Evolutionary conservation across 495 filamentous ascomycete species (phyloP).

Genomic region (Pyrenopolyporus hunteri): DNA sequence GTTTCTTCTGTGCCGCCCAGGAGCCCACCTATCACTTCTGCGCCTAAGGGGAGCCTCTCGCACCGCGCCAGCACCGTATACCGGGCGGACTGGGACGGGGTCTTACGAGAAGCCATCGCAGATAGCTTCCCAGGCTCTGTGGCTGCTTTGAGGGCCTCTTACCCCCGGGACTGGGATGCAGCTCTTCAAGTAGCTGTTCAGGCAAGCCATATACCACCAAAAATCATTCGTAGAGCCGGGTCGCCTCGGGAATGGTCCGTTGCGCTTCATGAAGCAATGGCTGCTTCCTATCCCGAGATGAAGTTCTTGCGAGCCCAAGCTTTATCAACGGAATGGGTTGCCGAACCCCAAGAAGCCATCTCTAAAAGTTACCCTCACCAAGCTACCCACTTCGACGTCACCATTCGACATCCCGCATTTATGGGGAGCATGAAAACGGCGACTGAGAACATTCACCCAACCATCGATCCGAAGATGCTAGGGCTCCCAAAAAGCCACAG

Average conservation of each 20-base stretch:
- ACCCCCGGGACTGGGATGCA: slow-evolving; percentile 31
- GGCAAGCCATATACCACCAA: slow-evolving; percentile 15
- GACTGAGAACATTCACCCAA: slow-evolving; percentile 47
- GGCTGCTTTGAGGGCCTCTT: slow-evolving; percentile 27
- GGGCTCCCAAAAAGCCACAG: slow-evolving; percentile 15
- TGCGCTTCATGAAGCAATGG: slow-evolving; percentile 44
- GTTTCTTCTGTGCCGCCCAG: slow-evolving; percentile 29
- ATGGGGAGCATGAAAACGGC: slow-evolving; percentile 41
- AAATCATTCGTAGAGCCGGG: slow-evolving; percentile 20
- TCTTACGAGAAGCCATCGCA: slow-evolving; percentile 42
- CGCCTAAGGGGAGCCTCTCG: slow-evolving; percentile 20
- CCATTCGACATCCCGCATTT: slow-evolving; percentile 50
- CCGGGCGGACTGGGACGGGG: slow-evolving; percentile 46
- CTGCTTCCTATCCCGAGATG: slow-evolving; percentile 37
- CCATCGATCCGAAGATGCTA: slow-evolving; percentile 24
- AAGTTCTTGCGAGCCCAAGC: slow-evolving; percentile 30
- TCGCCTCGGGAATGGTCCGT: slow-evolving; percentile 44
- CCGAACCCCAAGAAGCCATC: slow-evolving; percentile 38
- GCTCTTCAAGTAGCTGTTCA: slow-evolving; percentile 24
- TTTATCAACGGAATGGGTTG: slow-evolving; percentile 31
- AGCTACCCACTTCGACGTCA: slow-evolving; percentile 34
- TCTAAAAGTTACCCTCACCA: slow-evolving; percentile 12
- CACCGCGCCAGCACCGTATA: slow-evolving; percentile 25
- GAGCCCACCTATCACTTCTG: slow-evolving; percentile 22
- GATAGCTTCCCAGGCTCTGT: slow-evolving; percentile 37